Conservation (phyloP, 2,329 filamentous ascomycete genomes). For the Chrysoporthe austroafricana region DNA sequence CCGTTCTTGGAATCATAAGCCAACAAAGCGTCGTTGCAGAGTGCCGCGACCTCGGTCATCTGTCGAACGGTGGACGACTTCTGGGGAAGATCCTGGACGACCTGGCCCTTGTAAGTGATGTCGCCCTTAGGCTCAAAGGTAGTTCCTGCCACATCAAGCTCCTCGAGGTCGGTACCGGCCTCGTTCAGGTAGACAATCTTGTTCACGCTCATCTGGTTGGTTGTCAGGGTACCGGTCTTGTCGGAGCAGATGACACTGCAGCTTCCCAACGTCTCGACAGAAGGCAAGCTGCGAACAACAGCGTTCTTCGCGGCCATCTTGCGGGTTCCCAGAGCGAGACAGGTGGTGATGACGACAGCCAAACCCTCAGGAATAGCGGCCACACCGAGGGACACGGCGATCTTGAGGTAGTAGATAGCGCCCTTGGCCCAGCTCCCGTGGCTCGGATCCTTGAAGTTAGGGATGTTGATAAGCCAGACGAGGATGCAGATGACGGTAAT, state of each 20-base stretch:
- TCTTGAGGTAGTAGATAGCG: conserved; percentile 99
- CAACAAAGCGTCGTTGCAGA: conserved; percentile 89
- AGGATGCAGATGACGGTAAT: conserved; percentile 96
- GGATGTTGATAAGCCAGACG: conserved; percentile 98
- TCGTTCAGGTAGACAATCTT: conserved; percentile 85
- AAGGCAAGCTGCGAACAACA: conserved; percentile 92
- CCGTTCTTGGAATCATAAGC: conserved; percentile 78
- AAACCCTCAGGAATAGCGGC: conserved; percentile 97
- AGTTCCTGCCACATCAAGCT: conserved; percentile 88
- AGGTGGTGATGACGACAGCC: conserved; percentile 98
- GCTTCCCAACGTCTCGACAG: conserved; percentile 96
- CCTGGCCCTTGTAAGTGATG: conserved; percentile 70
- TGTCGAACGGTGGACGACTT: conserved; percentile 78
- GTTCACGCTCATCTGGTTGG: conserved; percentile 99
- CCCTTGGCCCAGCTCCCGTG: conserved; percentile 95
- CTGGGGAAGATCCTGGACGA: conserved; percentile 68
- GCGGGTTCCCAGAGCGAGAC: conserved; percentile 89
- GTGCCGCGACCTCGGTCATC: conserved; percentile 70
- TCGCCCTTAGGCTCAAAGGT: conserved; percentile 86
- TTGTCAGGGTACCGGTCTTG: conserved; percentile 97
- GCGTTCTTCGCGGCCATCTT: conserved; percentile 99
- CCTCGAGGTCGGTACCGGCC: conserved; percentile 74
- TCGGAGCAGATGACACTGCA: conserved; percentile 99
- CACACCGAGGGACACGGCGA: conserved; percentile 96
- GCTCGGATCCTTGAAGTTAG: conserved; percentile 92